Evolutionary conservation across 2,329 filamentous ascomycete genomes (phyloP), one percentile per base, ranked within the genome.

Genomic region (Pseudogymnoascus sp.): DNA sequence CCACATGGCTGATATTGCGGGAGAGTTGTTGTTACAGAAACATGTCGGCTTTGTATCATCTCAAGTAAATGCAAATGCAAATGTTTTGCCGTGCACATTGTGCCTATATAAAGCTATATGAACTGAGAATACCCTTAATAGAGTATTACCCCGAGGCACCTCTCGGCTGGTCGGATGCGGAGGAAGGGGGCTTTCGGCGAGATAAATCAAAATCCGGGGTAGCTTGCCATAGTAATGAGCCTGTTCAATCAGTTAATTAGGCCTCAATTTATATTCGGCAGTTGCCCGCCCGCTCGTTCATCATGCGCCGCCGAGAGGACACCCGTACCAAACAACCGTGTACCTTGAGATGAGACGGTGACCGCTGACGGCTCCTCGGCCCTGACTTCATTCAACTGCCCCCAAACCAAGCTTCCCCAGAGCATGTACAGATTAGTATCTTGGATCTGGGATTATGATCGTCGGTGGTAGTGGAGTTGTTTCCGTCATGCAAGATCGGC

Each of bases 401-500:
- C 46, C 8, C 14, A 28, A 56, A 56, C 28, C 25, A 56, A 56
- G 46, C 46, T 56, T 56, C 46, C 23, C 25, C 46, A 53, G 46
- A 16, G 25, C 25, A 53, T 53, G 46, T 53, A 53, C 5, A 56
- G 25, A 56, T 34, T 56, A 11, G 46, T 56, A 56, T 56, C 46
- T 34, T 16, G 46, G 28, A 18, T 31, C 46, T 34, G 46, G 46
- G 46, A 56, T 56, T 56, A 56, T 56, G 46, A 56, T 56, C 46
- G 46, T n/a, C 46, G 46, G 46, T 56, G 46, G 46, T 34, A 56
- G 46, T n/a, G 25, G 25, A 31, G n/a, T 56, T 18, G 46, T 56
- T 56, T 34, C 46, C 46, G n/a, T 34, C 46, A 56, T 56, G 46
- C 46, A 56, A 56, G 46, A 56, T 56, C 46, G n/a, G 9, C 46